Percentiles rank a stretch among this genome's conserved stretches.
Conservation (phyloP, 2,329 filamentous ascomycete species). For the Colletotrichum plurivorum region DNA sequence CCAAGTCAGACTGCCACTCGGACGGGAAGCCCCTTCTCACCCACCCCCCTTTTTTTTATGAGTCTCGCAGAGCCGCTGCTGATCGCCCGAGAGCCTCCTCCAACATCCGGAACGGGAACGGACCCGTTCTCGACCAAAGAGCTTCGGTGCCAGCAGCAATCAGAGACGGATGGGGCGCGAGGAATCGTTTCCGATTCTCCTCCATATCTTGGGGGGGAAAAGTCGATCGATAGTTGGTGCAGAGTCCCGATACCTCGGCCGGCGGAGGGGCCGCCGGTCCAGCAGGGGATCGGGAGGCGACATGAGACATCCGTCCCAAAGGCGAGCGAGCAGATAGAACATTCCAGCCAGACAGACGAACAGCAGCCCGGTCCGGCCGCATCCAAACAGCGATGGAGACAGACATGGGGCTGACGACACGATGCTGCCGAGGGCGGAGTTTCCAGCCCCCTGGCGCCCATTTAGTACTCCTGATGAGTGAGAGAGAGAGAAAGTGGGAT, state of each 20-base stretch:
- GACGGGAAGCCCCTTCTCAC: constrained; percentile 7
- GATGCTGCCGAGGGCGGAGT: constrained; percentile 12
- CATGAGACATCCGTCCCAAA: constrained; percentile 35
- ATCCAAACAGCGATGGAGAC: constrained; percentile 2
- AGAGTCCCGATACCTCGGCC: constrained; percentile 22
- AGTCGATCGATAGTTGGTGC: constrained; percentile 3
- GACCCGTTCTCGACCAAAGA: constrained; percentile 19
- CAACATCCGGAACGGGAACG: constrained; percentile 10
- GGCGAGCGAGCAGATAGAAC: background rate
- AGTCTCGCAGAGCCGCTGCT: constrained; percentile 35
- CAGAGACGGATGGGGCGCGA: constrained; percentile 8
- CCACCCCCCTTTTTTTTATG: background rate
- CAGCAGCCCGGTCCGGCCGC: constrained; percentile 27
- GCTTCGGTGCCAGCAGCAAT: background rate
- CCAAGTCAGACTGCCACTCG: constrained; percentile 24
- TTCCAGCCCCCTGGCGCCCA: constrained; percentile 5
- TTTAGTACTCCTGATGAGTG: background rate
- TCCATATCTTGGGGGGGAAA: background rate
- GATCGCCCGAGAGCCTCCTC: constrained; percentile 29
- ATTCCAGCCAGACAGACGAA: background rate
- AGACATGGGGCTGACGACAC: constrained; percentile 21
- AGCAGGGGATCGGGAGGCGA: constrained; percentile 33
- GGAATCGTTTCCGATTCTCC: constrained; percentile 25
- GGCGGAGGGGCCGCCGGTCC: constrained; percentile 14
- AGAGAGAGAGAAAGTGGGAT: background rate